phyloP scores from a whole-genome alignment of 768 basidiomycete genomes.

The Mycena galericulata region DNA sequence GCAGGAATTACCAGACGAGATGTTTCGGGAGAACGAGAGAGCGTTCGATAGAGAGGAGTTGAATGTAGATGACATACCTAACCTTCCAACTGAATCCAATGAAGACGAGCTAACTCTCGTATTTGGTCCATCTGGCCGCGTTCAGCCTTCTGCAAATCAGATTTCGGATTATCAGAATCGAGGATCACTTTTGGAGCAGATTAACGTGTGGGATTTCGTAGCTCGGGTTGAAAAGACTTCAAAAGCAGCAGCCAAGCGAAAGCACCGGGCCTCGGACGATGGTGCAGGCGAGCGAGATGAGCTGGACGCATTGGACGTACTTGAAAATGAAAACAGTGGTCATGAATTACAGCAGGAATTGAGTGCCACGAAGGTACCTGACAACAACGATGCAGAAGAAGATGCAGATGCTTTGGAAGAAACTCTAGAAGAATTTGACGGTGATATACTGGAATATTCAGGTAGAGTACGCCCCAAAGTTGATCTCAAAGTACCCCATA shows the following conservation, averaged over 20 bases:
- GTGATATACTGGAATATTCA: not conserved
- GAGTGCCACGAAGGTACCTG: no score
- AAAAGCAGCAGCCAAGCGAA: not conserved
- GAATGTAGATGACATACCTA: no score
- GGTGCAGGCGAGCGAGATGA: not conserved
- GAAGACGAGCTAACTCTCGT: not conserved
- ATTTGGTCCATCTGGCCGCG: not conserved
- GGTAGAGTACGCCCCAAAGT: not conserved
- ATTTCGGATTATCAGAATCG: not conserved
- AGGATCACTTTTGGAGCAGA: not conserved
- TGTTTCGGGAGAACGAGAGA: no score
- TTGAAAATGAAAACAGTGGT: no score
- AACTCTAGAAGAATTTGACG: not conserved
- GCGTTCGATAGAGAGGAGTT: no score
- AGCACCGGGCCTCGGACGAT: not conserved
- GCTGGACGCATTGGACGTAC: no score
- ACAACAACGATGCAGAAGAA: no score
- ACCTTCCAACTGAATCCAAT: no score
- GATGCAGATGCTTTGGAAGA: not conserved
- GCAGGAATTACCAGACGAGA: no score
- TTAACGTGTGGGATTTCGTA: not conserved
- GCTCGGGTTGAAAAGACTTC: not conserved
- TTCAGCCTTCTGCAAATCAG: not conserved
- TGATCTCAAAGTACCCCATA: slow-evolving; percentile 28
- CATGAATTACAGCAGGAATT: no score